Percentiles rank a stretch among this genome's conserved stretches.
phyloP scores from a whole-genome alignment of 208 protist species.

The Leishmania mexicana region DNA sequence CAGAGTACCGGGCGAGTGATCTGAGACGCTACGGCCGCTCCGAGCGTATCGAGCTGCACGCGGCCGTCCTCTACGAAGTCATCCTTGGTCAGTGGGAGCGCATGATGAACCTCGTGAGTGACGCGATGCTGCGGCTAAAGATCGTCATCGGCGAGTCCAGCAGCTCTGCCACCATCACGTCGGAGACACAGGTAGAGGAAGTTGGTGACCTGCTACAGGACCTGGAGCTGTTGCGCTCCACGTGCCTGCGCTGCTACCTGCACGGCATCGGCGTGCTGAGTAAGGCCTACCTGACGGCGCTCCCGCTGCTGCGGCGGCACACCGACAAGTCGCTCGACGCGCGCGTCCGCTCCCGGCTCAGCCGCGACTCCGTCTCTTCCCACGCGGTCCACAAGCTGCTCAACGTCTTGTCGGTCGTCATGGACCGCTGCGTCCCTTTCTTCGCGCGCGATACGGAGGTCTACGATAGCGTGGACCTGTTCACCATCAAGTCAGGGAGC shows the following conservation, averaged over 20 bases:
- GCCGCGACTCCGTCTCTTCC: constrained; percentile 82
- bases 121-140: constrained; percentile 79
- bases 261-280: constrained; percentile 77
- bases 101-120: constrained; percentile 65
- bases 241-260: constrained; percentile 62
- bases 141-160: constrained; percentile 81
- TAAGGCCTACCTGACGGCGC: constrained; percentile 81
- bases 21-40: constrained; percentile 27
- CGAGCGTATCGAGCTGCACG: constrained; percentile 79
- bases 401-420: constrained; percentile 77
- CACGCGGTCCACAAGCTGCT: constrained; percentile 76
- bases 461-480: constrained; percentile 72
- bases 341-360: constrained; percentile 74
- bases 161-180: constrained; percentile 42
- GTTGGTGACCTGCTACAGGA: constrained; percentile 72
- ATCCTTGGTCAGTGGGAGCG: constrained; percentile 81
- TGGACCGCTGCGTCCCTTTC: constrained; percentile 78
- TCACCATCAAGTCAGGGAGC: constrained; percentile 63
- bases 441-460: constrained; percentile 75
- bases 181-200: constrained; percentile 63
- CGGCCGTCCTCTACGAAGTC: constrained; percentile 77
- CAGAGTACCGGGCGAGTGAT: constrained; percentile 59
- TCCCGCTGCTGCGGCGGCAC: constrained; percentile 57
- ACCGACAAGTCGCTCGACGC: constrained; percentile 40
- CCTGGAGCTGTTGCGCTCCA: constrained; percentile 75